Evolutionary conservation across 1,284 basidiomycete species (phyloP), one percentile per base, ranked within the genome.

Genomic region (Bondarzewia mesenterica): DNA sequence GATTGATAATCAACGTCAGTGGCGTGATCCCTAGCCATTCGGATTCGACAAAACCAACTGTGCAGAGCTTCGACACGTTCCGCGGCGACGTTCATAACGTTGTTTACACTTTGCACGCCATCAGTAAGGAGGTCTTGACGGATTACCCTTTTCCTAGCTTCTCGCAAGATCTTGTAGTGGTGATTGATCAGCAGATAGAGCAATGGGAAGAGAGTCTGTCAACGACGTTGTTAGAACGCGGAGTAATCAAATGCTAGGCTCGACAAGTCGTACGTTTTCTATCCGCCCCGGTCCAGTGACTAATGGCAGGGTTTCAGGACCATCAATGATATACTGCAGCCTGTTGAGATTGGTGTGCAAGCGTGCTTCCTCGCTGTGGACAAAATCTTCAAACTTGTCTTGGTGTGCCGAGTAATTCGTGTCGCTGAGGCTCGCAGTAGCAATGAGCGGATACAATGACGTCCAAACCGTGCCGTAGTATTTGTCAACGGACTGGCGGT

Each of bases 261-360:
- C 42, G 10, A 15, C 14, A 46, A 15, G 27, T 14, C 54, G 32
- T n/a, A 62, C 62, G 51, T 57, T 54, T 48, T 63, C 62, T 10
- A 59, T 53, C 12, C 62, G 43, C 2, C 58, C 60, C 1, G 54
- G 48, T 0, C 60, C 57, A 0, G 52, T 49, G 15, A 60, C 42
- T 4, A 62, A 43, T 5, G 47, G 40, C 10, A 64, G 36, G 2
- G 60, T 61, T 26, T 57, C 54, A 10, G 44, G 42, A 1, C 50
- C 59, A 32, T 64, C 61, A 22, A 64, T 54, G 27, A 57, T 45
- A 45, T 58, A 63, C 7, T 45, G 25, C 23, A 62, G 32, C 0
- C 39, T 47, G 39, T 59, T 48, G 16, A 64, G 37, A 6, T 49
- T 52, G 2, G 47, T 48, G 15, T 55, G 50, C 26, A 63, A 42